Conservation (phyloP, 2,329 filamentous ascomycete species). For the Scortechinia acanthostroma region DNA sequence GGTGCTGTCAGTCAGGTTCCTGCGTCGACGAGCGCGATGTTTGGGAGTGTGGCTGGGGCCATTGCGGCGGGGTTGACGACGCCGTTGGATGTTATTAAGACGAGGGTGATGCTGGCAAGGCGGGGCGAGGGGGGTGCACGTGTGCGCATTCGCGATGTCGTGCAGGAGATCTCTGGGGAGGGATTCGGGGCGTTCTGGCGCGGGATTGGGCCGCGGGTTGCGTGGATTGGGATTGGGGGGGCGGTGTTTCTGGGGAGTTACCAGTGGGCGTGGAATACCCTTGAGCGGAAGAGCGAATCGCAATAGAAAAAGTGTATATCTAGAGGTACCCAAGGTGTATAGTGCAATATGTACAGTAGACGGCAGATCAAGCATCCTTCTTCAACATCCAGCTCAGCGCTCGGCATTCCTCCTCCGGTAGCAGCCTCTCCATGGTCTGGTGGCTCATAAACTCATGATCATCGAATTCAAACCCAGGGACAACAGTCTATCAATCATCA, state of each 20-base stretch:
- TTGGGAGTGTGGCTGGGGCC: conserved; percentile 77
- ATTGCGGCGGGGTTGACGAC: conserved; percentile 85
- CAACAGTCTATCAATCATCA: conserved; percentile 1
- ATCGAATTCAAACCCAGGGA: not conserved
- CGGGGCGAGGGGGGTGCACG: conserved; percentile 36
- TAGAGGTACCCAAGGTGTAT: no score
- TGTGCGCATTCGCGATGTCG: conserved; percentile 48
- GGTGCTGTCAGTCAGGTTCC: conserved; percentile 36
- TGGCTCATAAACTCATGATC: not conserved
- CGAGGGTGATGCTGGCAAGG: conserved; percentile 73
- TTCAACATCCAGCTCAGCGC: not conserved
- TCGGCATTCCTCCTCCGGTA: not conserved
- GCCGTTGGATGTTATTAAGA: conserved; percentile 93
- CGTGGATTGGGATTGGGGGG: conserved; percentile 92
- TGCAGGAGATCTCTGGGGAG: conserved; percentile 55
- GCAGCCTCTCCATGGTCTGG: not conserved
- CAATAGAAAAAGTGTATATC: conserved; percentile 6
- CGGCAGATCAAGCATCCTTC: no score
- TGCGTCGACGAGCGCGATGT: conserved; percentile 74
- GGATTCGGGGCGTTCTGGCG: conserved; percentile 67
- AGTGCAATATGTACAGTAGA: no score
- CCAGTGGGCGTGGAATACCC: conserved; percentile 75
- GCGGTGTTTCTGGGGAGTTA: conserved; percentile 93
- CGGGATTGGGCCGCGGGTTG: conserved; percentile 73
- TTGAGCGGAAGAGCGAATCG: conserved; percentile 36